Percentiles rank a stretch among this genome's conserved stretches.
phyloP scores from a whole-genome alignment of 768 basidiomycete genomes.

The Lyophyllum semitale region DNA sequence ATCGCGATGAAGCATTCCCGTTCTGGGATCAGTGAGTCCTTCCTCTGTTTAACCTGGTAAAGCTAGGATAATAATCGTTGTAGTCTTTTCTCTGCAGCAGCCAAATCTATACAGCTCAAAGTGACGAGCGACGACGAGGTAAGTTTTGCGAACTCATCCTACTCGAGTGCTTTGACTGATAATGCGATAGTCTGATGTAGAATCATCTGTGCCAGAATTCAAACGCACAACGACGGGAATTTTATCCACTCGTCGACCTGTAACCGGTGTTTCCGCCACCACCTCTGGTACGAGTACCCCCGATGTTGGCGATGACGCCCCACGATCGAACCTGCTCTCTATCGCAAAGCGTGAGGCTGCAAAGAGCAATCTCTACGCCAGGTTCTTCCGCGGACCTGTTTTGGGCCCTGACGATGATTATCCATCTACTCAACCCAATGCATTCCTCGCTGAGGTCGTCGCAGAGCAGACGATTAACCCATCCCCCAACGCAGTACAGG shows the following conservation, averaged over 20 bases:
- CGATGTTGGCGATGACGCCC: slow-evolving; percentile 23
- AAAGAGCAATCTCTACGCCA: slow-evolving; percentile 70
- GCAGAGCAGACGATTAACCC: not conserved
- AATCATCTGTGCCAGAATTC: slow-evolving; percentile 6
- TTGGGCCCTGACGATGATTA: slow-evolving; percentile 47
- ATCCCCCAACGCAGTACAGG: not conserved
- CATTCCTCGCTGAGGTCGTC: not conserved
- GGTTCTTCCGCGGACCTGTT: slow-evolving; percentile 79
- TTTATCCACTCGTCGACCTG: slow-evolving; percentile 68
- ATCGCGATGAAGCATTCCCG: slow-evolving; percentile 92
- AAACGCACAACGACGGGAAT: slow-evolving; percentile 73
- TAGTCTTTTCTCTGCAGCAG: slow-evolving; percentile 81
- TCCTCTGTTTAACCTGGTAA: not conserved
- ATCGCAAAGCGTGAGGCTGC: slow-evolving; percentile 81
- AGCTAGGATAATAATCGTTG: not conserved
- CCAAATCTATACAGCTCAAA: slow-evolving; percentile 79
- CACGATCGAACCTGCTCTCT: slow-evolving; percentile 54
- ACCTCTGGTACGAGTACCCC: slow-evolving; percentile 49
- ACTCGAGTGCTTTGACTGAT: not conserved
- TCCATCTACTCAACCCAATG: slow-evolving; percentile 12
- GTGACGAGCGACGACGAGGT: slow-evolving; percentile 54
- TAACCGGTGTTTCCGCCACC: slow-evolving; percentile 47
- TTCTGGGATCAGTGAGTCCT: slow-evolving; percentile 95
- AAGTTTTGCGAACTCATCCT: slow-evolving; percentile 19
- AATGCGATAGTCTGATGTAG: slow-evolving; percentile 11